phyloP scores from a whole-genome alignment of 2,329 filamentous ascomycete genomes.

The Colletotrichum sp. region DNA sequence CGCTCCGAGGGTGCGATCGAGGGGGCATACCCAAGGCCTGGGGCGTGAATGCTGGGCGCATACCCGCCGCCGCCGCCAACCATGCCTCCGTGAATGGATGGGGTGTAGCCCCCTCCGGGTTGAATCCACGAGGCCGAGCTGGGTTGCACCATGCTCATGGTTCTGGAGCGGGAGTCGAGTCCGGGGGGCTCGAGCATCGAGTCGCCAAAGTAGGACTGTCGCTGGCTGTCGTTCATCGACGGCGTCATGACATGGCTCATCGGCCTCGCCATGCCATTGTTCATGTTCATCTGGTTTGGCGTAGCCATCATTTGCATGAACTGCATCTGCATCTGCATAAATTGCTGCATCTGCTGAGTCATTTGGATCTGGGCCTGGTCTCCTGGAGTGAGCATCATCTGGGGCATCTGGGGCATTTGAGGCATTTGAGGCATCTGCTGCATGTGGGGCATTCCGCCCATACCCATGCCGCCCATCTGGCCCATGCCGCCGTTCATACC shows the following conservation, averaged over 20 bases:
- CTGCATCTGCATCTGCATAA: conserved; percentile 95
- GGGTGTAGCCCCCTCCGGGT: conserved; percentile 48
- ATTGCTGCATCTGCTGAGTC: conserved; percentile 82
- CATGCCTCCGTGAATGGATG: conserved; percentile 44
- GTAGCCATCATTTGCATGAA: conserved; percentile 83
- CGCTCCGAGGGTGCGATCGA: conserved; percentile 96
- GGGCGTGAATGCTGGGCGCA: conserved; percentile 55
- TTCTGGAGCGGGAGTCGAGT: conserved; percentile 58
- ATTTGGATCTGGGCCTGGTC: conserved; percentile 81
- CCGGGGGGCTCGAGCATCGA: conserved; percentile 48
- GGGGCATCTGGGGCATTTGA: conserved; percentile 22
- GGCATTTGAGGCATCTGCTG: conserved; percentile 14
- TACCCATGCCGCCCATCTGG: conserved; percentile 34
- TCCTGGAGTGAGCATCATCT: conserved; percentile 59
- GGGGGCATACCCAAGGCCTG: conserved; percentile 72
- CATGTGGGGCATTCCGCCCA: conserved; percentile 30
- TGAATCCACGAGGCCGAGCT: conserved; percentile 64
- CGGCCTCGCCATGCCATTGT: conserved; percentile 29
- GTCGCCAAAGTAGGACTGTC: conserved; percentile 53
- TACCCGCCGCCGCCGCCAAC: conserved; percentile 39
- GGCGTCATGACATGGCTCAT: conserved; percentile 44
- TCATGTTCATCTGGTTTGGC: conserved; percentile 35
- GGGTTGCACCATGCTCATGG: conserved; percentile 85
- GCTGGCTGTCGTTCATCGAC: conserved; percentile 46
- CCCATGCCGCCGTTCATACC: conserved; percentile 1